Percentiles rank a stretch among this genome's conserved stretches.
Conservation (phyloP, 495 filamentous ascomycete species). For the Penicillium paradoxum region DNA sequence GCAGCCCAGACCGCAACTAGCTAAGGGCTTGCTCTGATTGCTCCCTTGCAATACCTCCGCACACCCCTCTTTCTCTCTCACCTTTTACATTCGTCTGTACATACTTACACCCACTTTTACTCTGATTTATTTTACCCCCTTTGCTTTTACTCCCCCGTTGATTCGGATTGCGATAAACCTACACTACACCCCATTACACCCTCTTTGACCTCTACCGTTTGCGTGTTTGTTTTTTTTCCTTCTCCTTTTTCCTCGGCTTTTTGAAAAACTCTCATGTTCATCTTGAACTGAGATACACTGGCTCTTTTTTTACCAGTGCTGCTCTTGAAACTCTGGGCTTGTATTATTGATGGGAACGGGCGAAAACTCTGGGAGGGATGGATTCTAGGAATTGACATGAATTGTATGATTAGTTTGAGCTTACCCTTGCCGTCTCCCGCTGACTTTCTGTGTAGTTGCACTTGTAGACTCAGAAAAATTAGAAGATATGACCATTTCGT, state of each 20-base stretch:
- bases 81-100: constrained; percentile 31
- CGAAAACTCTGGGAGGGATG: constrained; percentile 22
- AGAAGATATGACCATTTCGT: neutral
- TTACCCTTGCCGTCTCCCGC: neutral
- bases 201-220: constrained; percentile 8
- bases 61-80: neutral
- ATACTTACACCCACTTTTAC: constrained; percentile 30
- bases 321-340: constrained; percentile 16
- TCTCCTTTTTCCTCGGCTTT: neutral
- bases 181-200: constrained; percentile 7
- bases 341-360: constrained; percentile 37
- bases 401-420: constrained; percentile 35
- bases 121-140: constrained; percentile 19
- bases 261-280: constrained; percentile 15
- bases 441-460: neutral
- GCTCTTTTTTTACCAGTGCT: constrained; percentile 22
- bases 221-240: constrained; percentile 10
- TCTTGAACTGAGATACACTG: constrained; percentile 19
- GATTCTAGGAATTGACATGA: constrained; percentile 31
- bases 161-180: constrained; percentile 18
- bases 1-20: constrained; percentile 39
- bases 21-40: constrained; percentile 10
- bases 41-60: neutral
- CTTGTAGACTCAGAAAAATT: neutral
- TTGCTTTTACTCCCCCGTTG: constrained; percentile 12